These are phyloP conservation scores for Amanita rimosa DNA, from an alignment of 768 basidiomycete genomes.

Conservation along the genomic window DNA sequence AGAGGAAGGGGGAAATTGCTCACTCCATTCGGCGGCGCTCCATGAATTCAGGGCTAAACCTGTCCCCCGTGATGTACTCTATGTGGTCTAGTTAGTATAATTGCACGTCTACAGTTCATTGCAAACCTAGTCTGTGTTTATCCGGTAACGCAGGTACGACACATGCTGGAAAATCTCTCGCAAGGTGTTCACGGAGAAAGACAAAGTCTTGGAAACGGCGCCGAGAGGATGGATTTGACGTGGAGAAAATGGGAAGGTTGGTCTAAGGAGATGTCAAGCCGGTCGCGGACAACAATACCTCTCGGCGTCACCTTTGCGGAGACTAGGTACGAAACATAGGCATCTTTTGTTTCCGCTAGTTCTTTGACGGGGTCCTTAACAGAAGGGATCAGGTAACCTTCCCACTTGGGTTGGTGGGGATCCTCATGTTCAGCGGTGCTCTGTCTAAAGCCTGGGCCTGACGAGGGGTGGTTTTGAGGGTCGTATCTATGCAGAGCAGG, in stretches of 20 bases:
- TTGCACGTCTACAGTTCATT: neutral
- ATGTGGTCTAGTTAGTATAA: neutral
- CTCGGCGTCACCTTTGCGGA: constrained; percentile 59
- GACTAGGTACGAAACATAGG: constrained; percentile 91
- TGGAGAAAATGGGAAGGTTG: constrained; percentile 79
- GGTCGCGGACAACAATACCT: neutral
- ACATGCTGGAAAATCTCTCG: constrained; percentile 90
- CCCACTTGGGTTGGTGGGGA: constrained; percentile 87
- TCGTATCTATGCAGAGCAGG: constrained; percentile 46
- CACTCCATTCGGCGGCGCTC: constrained; percentile 85
- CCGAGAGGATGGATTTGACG: constrained; percentile 61
- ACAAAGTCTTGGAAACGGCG: constrained; percentile 96
- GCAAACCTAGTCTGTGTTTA: constrained; percentile 89
- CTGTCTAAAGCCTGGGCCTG: constrained; percentile 74
- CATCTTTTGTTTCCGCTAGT: constrained; percentile 93
- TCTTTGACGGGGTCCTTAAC: constrained; percentile 95
- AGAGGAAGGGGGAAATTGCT: constrained; percentile 16
- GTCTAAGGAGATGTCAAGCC: constrained; percentile 41
- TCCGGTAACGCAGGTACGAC: constrained; percentile 96
- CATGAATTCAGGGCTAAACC: constrained; percentile 96
- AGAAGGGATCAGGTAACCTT: constrained; percentile 69
- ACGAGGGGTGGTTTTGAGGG: constrained; percentile 25
- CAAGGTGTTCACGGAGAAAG: constrained; percentile 81
- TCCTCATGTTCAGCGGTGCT: constrained; percentile 62
- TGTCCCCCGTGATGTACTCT: constrained; percentile 98